phyloP scores from a whole-genome alignment of 768 basidiomycete genomes.

The Lanmaoa rubissima region DNA sequence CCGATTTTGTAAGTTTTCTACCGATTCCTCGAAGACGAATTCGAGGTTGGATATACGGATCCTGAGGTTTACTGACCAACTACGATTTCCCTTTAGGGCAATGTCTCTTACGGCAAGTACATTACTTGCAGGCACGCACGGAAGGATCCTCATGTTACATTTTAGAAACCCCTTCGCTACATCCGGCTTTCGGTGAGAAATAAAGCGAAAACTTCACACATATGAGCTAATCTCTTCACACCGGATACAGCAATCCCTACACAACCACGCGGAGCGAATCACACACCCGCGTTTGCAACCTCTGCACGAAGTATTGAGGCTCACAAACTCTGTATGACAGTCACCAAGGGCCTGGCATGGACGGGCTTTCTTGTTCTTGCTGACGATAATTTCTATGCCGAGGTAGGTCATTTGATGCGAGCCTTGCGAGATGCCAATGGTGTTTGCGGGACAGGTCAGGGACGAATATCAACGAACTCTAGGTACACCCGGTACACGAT shows the following conservation, averaged over 20 bases:
- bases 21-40: background rate
- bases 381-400: slow-evolving; percentile 53
- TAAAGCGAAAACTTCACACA: background rate
- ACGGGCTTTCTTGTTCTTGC: slow-evolving; percentile 59
- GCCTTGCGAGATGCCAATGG: background rate
- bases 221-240: slow-evolving; percentile 22
- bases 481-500: slow-evolving; percentile 1
- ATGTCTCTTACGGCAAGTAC: slow-evolving; percentile 63
- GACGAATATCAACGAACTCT: slow-evolving; percentile 22
- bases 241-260: slow-evolving; percentile 64
- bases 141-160: slow-evolving; percentile 15
- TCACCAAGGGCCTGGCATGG: slow-evolving; percentile 60
- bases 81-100: slow-evolving; percentile 49
- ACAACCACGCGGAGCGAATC: slow-evolving; percentile 67
- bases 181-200: slow-evolving; percentile 58
- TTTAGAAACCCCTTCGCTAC: slow-evolving; percentile 58
- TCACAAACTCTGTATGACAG: slow-evolving; percentile 55
- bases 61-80: slow-evolving; percentile 8
- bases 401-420: slow-evolving; percentile 37
- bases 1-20: slow-evolving; percentile 65
- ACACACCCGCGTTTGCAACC: slow-evolving; percentile 63
- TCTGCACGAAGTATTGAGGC: slow-evolving; percentile 61
- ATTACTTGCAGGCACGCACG: slow-evolving; percentile 9
- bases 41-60: background rate
- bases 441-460: slow-evolving; percentile 20